Percentiles rank a stretch among this genome's conserved stretches.
These are phyloP conservation scores for Canariomyces notabilis DNA, from an alignment of 2,329 filamentous ascomycete genomes.

Conservation along the genomic window DNA sequence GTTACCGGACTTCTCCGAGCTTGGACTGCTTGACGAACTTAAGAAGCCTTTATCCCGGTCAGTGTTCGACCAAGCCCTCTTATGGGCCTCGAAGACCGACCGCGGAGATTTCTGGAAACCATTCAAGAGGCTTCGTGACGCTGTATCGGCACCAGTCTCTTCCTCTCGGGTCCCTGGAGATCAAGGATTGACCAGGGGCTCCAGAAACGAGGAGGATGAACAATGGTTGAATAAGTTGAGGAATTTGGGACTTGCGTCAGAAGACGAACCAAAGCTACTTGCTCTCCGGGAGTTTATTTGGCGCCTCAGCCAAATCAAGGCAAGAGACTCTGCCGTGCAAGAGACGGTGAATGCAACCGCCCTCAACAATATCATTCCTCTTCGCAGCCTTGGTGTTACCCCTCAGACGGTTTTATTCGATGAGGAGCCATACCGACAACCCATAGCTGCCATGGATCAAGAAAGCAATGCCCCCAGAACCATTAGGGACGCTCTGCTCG, in stretches of 20 bases:
- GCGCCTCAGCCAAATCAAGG: constrained; percentile 70
- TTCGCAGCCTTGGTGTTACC: constrained; percentile 71
- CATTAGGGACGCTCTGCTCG: constrained; percentile 83
- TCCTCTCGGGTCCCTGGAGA: constrained; percentile 54
- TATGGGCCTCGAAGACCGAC: constrained; percentile 79
- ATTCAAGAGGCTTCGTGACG: constrained; percentile 58
- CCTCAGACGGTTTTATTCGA: constrained; percentile 93
- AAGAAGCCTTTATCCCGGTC: constrained; percentile 75
- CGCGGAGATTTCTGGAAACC: constrained; percentile 84
- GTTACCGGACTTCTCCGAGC: constrained; percentile 61
- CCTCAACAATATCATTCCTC: constrained; percentile 66
- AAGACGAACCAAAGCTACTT: constrained; percentile 87
- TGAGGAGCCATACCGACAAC: constrained; percentile 55
- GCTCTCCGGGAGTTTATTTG: constrained; percentile 87
- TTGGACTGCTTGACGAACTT: constrained; percentile 71
- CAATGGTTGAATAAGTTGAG: constrained; percentile 83
- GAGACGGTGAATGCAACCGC: constrained; percentile 32
- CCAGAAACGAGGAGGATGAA: constrained; percentile 87
- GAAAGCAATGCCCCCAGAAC: constrained; percentile 57
- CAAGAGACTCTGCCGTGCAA: constrained; percentile 41
- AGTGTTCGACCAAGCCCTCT: constrained; percentile 78
- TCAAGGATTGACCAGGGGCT: constrained; percentile 56
- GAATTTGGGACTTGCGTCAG: constrained; percentile 72
- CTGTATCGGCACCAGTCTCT: constrained; percentile 59
- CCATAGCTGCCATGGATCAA: constrained; percentile 30